Base-by-base conservation (phyloP, 2,329 filamentous ascomycete species). In the Parastagonospora nodorum region DNA sequence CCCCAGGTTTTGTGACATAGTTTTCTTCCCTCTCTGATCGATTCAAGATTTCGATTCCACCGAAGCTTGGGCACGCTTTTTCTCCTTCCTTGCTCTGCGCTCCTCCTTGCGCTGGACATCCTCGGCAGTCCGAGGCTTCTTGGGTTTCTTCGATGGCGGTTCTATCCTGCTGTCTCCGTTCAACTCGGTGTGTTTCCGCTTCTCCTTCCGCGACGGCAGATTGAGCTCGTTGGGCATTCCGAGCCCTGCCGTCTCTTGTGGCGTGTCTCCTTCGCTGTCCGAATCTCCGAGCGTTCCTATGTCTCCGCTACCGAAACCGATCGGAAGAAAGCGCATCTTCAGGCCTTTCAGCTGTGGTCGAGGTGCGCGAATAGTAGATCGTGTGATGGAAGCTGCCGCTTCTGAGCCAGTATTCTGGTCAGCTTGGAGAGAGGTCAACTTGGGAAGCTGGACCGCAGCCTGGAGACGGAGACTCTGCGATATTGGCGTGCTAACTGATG, bases 301-400 rank as follows among this genome's bases (percentile, higher is more conserved):
- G 28, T 74, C 73, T 24, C 77, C 78, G 9, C 63, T 51, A 4
- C 78, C 78, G 57, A 80, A 80, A 11, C 88, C 88, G 38, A 88
- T 82, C 1, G 88, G 88, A 46, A 81, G 81, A 71, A 83, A 91
- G 30, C 88, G 83, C 72, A 86, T 82, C 63, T 81, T 84, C 46
- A 92, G 75, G 6, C 85, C 87, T 62, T 82, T 79, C 1, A 89
- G 88, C 68, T 92, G 89, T 39, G 82, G 77, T 51, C 86, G 82
- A 42, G 84, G 77, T 1, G 79, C 70, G 51, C 78, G 83, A 49
- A 80, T 76, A 4, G 81, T 74, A 2, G 79, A 75, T 41, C 78
- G 76, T 16, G 77, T 79, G 19, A 77, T 72, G 49, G 72, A 72
- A 8, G 70, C 74, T 14, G 75, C 72, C 11, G 73, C 73, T 50